Base-by-base conservation (phyloP, 148 eudicot species). In the Pouteria glomerata region DNA sequence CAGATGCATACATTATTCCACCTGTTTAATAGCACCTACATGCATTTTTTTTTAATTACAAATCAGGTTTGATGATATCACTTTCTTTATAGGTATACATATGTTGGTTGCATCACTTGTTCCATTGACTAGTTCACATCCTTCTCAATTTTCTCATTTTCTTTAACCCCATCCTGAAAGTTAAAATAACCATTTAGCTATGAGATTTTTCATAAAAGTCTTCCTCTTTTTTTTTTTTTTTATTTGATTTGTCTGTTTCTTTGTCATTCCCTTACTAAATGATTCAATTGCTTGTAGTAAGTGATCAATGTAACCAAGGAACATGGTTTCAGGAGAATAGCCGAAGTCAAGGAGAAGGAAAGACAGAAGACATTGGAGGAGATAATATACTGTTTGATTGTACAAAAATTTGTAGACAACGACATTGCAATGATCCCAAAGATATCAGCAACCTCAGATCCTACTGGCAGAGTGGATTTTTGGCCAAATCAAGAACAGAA, bases 401-500 rank as follows among this genome's bases (percentile, higher is more conserved):
- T 90, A n/a, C 92, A 85, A 18, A 88, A 82, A 74, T 95, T 95
- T 70, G 77, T 87, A 8, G 96, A 87, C 66, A 88, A 82, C 4
- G 80, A 50, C 10, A 88, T 95, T 72, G 57, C 82, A 34, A 84
- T 95, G 99, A 90, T 90, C 81, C 96, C 96, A 23, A 87, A 80
- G 79, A 50, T 95, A 37, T 37, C 82, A 19, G 78, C 79, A 26
- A 82, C 85, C 53, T 69, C 85, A 39, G 94, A 88, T 73, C 82
- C 83, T 65, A 72, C 86, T 13, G 96, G 92, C 57, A 82, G 92
- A 78, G 80, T 92, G 27, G 99, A 90, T 70, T 87, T 85, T 73
- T 95, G 99, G 99, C 97, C 97, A 19, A 87, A 90, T 79, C 99
- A 95, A 83, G 97, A 92, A 73, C 78, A 82, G 69, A 86, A 86